phyloP scores from a whole-genome alignment of 164 flowering plant genomes.

The grape (Vitis vinifera) region ASM3070453v1 NC_081806.1:2248501-2249000 shows the following conservation, averaged over 20 bases:
- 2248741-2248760: constrained; percentile 97
- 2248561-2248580: constrained; percentile 89
- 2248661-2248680: constrained; percentile 95
- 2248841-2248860: constrained; percentile 97
- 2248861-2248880: constrained; percentile 87
- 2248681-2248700: constrained; percentile 98
- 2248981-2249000: too few relatives aligned
- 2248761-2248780: constrained; percentile 90
- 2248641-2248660: constrained; percentile 91
- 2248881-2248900: constrained; percentile 91
- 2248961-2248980: constrained; percentile 90
- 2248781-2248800: constrained; percentile 85
- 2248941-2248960: constrained; percentile 98
- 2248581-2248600: constrained; percentile 77
- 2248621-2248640: constrained; percentile 90
- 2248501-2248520: constrained; percentile 84
- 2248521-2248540: constrained; percentile 86
- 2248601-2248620: constrained; percentile 60
- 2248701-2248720: constrained; percentile 90
- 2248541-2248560: constrained; percentile 94
- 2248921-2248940: constrained; percentile 92
- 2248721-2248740: constrained; percentile 98
- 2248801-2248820: constrained; percentile 96
- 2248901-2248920: constrained; percentile 94
- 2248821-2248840: constrained; percentile 99